These are phyloP conservation scores for Incumbomyces lentus DNA, from an alignment of 2,329 filamentous ascomycete genomes.

Conservation along the genomic window DNA sequence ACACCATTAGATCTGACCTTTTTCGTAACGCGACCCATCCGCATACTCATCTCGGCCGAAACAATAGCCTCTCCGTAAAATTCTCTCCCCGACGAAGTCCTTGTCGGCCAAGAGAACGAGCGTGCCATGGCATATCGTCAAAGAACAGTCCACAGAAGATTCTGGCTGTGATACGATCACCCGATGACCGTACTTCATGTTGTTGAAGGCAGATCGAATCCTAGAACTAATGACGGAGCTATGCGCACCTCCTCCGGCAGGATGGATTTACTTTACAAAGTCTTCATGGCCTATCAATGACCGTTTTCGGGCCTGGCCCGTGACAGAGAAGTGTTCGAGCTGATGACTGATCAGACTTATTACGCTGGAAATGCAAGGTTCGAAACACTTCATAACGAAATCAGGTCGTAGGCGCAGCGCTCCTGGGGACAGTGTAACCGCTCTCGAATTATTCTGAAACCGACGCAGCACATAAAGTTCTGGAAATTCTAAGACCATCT, in stretches of 20 bases:
- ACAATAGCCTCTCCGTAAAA: not conserved
- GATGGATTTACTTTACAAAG: not conserved
- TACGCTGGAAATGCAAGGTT: no score
- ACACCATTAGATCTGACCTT: not conserved
- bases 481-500: not conserved
- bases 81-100: not conserved
- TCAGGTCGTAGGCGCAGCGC: no score
- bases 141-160: not conserved
- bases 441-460: not conserved
- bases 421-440: not conserved
- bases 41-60: not conserved
- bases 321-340: no score
- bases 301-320: no score
- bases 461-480: not conserved
- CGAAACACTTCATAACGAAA: no score
- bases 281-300: not conserved
- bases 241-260: not conserved
- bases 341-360: no score
- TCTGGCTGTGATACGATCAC: not conserved
- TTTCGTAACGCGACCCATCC: not conserved
- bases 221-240: not conserved
- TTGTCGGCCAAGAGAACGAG: not conserved
- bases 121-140: not conserved
- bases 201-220: not conserved
- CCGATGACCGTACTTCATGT: not conserved